Evolutionary conservation across 2,329 filamentous ascomycete genomes (phyloP).

Genomic region (Madurella mycetomatis): DNA sequence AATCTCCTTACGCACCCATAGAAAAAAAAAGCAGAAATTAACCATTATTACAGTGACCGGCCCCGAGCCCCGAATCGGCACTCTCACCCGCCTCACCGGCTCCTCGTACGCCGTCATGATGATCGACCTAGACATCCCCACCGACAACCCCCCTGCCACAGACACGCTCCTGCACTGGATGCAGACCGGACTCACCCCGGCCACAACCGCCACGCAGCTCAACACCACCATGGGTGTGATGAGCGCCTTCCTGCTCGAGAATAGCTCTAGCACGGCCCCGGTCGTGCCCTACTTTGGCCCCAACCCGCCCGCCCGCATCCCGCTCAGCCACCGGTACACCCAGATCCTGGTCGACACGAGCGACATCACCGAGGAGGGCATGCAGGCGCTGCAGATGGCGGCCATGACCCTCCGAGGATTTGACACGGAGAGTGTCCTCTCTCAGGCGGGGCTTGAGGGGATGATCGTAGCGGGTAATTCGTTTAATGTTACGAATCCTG

Average conservation of each 20-base stretch:
- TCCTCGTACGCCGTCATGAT: slow-evolving; percentile 40
- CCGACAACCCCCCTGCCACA: slow-evolving; percentile 34
- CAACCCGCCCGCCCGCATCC: slow-evolving; percentile 35
- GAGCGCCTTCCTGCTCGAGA: slow-evolving; percentile 32
- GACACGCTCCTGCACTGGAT: slow-evolving; percentile 41
- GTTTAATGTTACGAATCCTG: slow-evolving; percentile 37
- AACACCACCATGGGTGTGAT: slow-evolving; percentile 28
- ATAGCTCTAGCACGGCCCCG: slow-evolving; percentile 27
- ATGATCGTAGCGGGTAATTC: slow-evolving; percentile 36
- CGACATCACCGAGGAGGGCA: slow-evolving; percentile 12
- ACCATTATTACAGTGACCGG: slow-evolving; percentile 29
- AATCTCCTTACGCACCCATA: background rate
- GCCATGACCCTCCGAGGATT: slow-evolving; percentile 32
- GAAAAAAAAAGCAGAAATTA: slow-evolving; percentile 6
- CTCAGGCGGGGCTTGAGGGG: slow-evolving; percentile 29
- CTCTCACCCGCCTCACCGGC: slow-evolving; percentile 35
- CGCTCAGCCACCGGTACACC: slow-evolving; percentile 38
- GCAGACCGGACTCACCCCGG: slow-evolving; percentile 36
- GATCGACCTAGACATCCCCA: slow-evolving; percentile 46
- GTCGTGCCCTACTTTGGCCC: slow-evolving; percentile 34
- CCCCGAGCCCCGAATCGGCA: slow-evolving; percentile 34
- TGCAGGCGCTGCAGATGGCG: slow-evolving; percentile 26
- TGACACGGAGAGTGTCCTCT: slow-evolving; percentile 30
- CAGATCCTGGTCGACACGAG: slow-evolving; percentile 39
- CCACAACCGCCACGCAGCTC: slow-evolving; percentile 24